A percentile compares a stretch with the other conserved stretches of the same genome.
phyloP scores from a whole-genome alignment of 331 rosid genomes.

The Dryas integrifolia region DNA sequence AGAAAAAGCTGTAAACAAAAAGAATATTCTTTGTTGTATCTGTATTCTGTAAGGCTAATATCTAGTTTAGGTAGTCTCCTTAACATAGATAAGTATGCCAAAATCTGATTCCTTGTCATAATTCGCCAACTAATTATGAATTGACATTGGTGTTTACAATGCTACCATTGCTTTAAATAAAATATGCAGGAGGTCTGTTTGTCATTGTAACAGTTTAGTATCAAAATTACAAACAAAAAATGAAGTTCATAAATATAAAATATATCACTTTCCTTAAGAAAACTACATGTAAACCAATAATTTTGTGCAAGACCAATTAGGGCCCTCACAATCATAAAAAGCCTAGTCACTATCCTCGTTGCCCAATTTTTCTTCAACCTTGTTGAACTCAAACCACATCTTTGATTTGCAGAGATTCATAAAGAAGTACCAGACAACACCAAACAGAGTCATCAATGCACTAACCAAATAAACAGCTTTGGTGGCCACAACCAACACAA shows the following conservation, averaged over 20 bases:
- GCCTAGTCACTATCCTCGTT: neutral
- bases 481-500: conserved; percentile 24
- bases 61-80: too few species aligned
- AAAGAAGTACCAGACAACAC: conserved; percentile 28
- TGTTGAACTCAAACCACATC: conserved; percentile 30
- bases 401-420: conserved; percentile 32
- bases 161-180: too few species aligned
- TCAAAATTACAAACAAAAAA: neutral
- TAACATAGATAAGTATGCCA: too few species aligned
- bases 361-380: conserved; percentile 5
- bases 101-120: too few species aligned
- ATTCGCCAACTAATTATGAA: too few species aligned
- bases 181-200: too few species aligned
- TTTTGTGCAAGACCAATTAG: neutral
- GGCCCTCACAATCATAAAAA: neutral
- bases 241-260: too few species aligned
- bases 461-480: conserved; percentile 30
- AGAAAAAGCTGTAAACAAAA: too few species aligned
- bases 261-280: neutral
- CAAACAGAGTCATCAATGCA: conserved; percentile 22
- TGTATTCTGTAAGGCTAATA: too few species aligned
- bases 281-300: neutral
- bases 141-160: too few species aligned
- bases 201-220: neutral
- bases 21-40: too few species aligned